phyloP scores from a whole-genome alignment of 2,329 filamentous ascomycete species.

The Penicillium sp. region DNA sequence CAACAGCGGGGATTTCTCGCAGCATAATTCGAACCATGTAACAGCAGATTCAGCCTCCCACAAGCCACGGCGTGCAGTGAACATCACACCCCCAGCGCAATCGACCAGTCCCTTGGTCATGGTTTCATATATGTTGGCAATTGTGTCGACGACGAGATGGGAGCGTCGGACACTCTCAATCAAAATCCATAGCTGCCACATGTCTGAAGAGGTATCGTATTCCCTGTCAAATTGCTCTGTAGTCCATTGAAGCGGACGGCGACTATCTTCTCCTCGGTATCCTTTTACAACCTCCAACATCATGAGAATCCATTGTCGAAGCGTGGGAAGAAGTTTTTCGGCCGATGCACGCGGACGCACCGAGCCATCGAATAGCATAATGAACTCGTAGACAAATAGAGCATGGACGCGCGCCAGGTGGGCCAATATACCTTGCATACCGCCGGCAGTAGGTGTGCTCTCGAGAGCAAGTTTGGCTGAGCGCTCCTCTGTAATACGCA shows the following conservation, averaged over 20 bases:
- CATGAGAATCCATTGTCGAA: neutral
- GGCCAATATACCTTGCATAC: too few relatives aligned
- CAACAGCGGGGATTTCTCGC: neutral
- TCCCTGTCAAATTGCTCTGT: neutral
- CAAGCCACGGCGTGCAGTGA: neutral
- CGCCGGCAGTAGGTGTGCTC: too few relatives aligned
- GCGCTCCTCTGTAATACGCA: too few relatives aligned
- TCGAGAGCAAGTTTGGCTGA: too few relatives aligned
- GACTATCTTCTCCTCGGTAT: too few relatives aligned
- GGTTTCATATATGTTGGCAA: slow-evolving; percentile 1
- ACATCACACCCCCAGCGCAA: neutral
- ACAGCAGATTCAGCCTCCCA: slow-evolving; percentile 2
- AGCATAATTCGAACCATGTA: neutral
- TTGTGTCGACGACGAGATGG: neutral
- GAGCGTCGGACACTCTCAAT: slow-evolving; percentile 8
- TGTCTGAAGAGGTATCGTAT: neutral
- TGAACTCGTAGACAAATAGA: too few relatives aligned
- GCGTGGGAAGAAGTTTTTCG: neutral
- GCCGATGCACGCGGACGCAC: neutral
- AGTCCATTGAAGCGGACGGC: neutral
- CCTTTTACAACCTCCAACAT: too few relatives aligned
- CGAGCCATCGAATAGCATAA: too few relatives aligned
- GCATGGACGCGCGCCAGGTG: too few relatives aligned
- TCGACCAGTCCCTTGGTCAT: neutral
- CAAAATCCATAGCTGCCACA: slow-evolving; percentile 8